Percentiles rank a stretch among this genome's conserved stretches.
These are phyloP conservation scores for Lantana camara DNA, from an alignment of 257 asterid species.

Conservation along the genomic window DNA sequence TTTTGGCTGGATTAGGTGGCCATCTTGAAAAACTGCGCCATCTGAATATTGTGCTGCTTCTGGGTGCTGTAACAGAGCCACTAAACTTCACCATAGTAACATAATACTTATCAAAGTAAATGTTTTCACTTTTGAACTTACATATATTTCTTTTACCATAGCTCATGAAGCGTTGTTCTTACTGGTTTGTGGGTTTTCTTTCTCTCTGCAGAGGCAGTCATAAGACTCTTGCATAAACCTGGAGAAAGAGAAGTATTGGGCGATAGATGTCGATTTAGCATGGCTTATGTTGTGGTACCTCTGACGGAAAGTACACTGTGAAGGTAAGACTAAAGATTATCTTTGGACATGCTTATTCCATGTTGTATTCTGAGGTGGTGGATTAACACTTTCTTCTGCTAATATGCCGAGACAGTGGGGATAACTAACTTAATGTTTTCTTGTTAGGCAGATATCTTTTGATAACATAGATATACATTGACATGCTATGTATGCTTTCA, in stretches of 20 bases:
- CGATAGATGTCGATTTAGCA: constrained; percentile 78
- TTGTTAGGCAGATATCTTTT: no score
- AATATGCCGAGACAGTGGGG: neutral
- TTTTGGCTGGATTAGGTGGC: constrained; percentile 66
- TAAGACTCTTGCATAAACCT: constrained; percentile 78
- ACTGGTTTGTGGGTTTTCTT: constrained; percentile 14
- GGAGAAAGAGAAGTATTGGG: constrained; percentile 75
- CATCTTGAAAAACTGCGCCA: constrained; percentile 87
- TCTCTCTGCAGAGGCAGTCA: constrained; percentile 78
- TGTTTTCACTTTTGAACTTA: constrained; percentile 27
- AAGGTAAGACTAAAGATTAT: constrained; percentile 55
- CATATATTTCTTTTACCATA: constrained; percentile 8
- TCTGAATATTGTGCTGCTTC: constrained; percentile 90
- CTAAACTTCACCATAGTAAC: constrained; percentile 91
- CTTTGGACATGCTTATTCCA: constrained; percentile 10
- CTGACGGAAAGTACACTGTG: constrained; percentile 86
- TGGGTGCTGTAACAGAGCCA: constrained; percentile 93
- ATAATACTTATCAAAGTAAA: constrained; percentile 79
- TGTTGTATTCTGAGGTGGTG: constrained; percentile 5
- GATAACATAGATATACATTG: no score
- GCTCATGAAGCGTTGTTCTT: constrained; percentile 22
- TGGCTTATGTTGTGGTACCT: constrained; percentile 89
- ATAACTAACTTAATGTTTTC: no score
- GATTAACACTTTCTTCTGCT: constrained; percentile 7
- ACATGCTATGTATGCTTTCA: neutral